Base-by-base conservation (phyloP, 2,329 filamentous ascomycete genomes). In the Samsoniella hepiali region DNA sequence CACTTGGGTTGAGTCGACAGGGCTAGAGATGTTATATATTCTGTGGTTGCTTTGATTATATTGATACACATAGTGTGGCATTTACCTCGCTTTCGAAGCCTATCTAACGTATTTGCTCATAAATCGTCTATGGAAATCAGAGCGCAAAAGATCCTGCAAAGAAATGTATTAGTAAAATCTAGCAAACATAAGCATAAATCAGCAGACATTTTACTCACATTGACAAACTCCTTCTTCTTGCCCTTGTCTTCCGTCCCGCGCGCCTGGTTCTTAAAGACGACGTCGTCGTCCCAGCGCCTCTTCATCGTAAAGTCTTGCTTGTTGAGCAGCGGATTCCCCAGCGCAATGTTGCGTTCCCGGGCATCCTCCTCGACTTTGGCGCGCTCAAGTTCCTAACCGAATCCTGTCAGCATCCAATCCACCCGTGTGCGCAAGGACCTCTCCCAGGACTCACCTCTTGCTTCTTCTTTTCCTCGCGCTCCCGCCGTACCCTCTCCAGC, bases 231-330 rank as follows among this genome's bases (percentile, higher is more conserved):
- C 80, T 94, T 96, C 77, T 84, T 86, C 80, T 93, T 86, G 67
- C 89, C 88, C 80, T 89, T 93, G 67, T 97, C 92, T 73, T 98
- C 94, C 0, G 93, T 97, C 9, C 94, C 95, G 64, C 95, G 85
- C 40, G 94, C 95, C 79, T 99, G 95, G 76, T 99, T 99, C 81
- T 97, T 98, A 80, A 99, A 99, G 3, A 99, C 93, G 13, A 99
- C 95, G 74, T 99, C 95, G 71, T 99, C 95, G 70, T 99, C 95
- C 95, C 95, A 99, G 69, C 93, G 81, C 69, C 91, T 82, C 83
- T 97, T 97, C 72, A 97, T 88, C 64, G 89, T 93, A 74, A 96
- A 98, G 69, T 97, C 93, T 27, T 85, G 78, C 74, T 91, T 91
- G 58, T 98, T 97, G 63, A 99, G 84, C 58, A 99, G 79, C 45